A percentile compares a stretch with the other conserved stretches of the same genome.
phyloP scores from a whole-genome alignment of 768 basidiomycete species.

The Sarcodon sp. region DNA sequence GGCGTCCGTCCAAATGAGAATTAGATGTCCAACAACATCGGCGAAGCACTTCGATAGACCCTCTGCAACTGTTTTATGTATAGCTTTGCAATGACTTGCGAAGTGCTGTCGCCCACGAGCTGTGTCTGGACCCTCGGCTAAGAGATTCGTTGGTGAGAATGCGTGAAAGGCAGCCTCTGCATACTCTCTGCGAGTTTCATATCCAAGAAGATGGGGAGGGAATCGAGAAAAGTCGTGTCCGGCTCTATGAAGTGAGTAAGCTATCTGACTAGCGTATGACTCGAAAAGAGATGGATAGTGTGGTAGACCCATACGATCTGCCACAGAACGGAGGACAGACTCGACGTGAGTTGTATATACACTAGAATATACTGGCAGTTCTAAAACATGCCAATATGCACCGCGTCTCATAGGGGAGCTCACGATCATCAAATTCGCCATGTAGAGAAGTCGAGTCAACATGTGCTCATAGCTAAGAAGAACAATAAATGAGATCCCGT shows the following conservation, averaged over 20 bases:
- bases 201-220: slow-evolving; percentile 69
- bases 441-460: slow-evolving; percentile 55
- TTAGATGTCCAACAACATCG: slow-evolving; percentile 51
- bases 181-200: slow-evolving; percentile 47
- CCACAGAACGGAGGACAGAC: slow-evolving; percentile 46
- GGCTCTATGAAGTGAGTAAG: slow-evolving; percentile 45
- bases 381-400: slow-evolving; percentile 82
- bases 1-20: slow-evolving; percentile 33
- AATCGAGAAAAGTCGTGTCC: slow-evolving; percentile 40
- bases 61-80: slow-evolving; percentile 32
- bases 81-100: slow-evolving; percentile 45
- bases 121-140: slow-evolving; percentile 24
- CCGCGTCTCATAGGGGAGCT: slow-evolving; percentile 68
- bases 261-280: slow-evolving; percentile 67
- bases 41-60: slow-evolving; percentile 56
- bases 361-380: slow-evolving; percentile 39
- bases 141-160: slow-evolving; percentile 57
- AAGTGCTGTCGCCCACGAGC: slow-evolving; percentile 34
- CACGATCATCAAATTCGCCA: slow-evolving; percentile 70
- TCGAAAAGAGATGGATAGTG: slow-evolving; percentile 55
- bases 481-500: background rate
- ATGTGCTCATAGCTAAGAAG: slow-evolving; percentile 55
- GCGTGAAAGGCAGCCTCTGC: slow-evolving; percentile 53
- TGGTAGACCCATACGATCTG: slow-evolving; percentile 52
- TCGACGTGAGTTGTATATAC: slow-evolving; percentile 25